phyloP scores from a whole-genome alignment of 768 basidiomycete species.

The Kwoniella sp. region DNA sequence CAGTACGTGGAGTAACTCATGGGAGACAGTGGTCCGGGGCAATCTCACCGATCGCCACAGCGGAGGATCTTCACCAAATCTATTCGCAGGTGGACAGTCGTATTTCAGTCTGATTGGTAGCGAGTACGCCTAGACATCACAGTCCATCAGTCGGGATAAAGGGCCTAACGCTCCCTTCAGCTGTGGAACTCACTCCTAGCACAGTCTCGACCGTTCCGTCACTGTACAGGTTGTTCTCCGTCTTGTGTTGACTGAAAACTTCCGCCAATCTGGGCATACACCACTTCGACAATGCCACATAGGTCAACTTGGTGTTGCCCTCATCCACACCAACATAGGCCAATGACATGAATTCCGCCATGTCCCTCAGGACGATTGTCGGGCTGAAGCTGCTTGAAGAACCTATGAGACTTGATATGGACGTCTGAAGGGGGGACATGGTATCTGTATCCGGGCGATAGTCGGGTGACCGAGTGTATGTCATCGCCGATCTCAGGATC shows the following conservation, averaged over 20 bases:
- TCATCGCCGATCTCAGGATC: slow-evolving; percentile 73
- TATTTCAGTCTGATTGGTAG: slow-evolving; percentile 94
- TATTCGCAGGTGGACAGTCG: slow-evolving; percentile 86
- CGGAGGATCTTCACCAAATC: slow-evolving; percentile 80
- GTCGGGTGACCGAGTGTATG: slow-evolving; percentile 79
- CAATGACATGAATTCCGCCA: slow-evolving; percentile 83
- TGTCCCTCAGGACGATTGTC: slow-evolving; percentile 76
- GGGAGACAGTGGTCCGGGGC: background rate
- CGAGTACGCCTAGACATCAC: slow-evolving; percentile 68
- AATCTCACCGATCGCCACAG: slow-evolving; percentile 94
- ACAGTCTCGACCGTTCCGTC: slow-evolving; percentile 85
- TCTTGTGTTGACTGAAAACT: slow-evolving; percentile 61
- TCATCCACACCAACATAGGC: slow-evolving; percentile 69
- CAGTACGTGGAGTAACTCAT: background rate
- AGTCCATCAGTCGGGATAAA: background rate
- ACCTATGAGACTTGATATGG: slow-evolving; percentile 71
- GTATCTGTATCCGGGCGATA: slow-evolving; percentile 85
- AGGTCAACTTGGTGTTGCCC: slow-evolving; percentile 66
- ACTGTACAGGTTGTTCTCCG: slow-evolving; percentile 65
- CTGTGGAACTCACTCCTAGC: slow-evolving; percentile 64
- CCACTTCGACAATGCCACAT: slow-evolving; percentile 85
- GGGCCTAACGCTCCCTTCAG: background rate
- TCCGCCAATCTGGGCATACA: slow-evolving; percentile 80
- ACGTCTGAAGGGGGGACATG: slow-evolving; percentile 64
- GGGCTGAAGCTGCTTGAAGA: slow-evolving; percentile 67